phyloP scores from a whole-genome alignment of 2,329 filamentous ascomycete species.

The Aspergillus fumigatiaffinis region DNA sequence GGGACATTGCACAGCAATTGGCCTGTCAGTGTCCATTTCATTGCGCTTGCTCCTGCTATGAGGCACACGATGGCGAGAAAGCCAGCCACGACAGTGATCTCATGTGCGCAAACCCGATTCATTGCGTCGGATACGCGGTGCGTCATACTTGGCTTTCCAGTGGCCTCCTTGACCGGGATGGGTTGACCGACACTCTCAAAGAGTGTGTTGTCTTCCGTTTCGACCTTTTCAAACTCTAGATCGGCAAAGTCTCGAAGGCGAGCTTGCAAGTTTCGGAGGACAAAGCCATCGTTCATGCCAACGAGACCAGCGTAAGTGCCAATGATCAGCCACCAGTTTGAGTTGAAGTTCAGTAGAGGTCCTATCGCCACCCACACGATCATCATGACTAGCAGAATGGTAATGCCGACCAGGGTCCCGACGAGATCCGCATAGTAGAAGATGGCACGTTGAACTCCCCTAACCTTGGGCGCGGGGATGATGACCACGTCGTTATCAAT shows the following conservation, averaged over 20 bases:
- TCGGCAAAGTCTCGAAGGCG: slow-evolving; percentile 13
- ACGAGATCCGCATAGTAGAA: slow-evolving; percentile 37
- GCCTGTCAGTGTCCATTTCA: slow-evolving; percentile 27
- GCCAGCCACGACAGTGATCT: background rate
- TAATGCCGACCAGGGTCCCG: slow-evolving; percentile 38
- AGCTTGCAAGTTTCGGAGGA: slow-evolving; percentile 42
- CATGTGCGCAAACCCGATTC: background rate
- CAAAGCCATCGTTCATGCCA: slow-evolving; percentile 43
- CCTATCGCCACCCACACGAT: slow-evolving; percentile 39
- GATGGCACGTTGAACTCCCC: slow-evolving; percentile 33
- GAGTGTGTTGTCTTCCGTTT: background rate
- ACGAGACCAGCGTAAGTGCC: slow-evolving; percentile 46
- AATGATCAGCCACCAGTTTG: slow-evolving; percentile 47
- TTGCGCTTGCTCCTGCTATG: slow-evolving; percentile 20
- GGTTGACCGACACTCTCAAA: background rate
- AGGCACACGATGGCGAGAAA: slow-evolving; percentile 17
- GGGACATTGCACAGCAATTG: slow-evolving; percentile 32
- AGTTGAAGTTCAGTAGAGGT: slow-evolving; percentile 34
- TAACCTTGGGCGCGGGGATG: slow-evolving; percentile 28
- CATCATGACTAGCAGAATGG: slow-evolving; percentile 34
- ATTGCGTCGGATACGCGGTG: background rate
- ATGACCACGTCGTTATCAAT: slow-evolving; percentile 31
- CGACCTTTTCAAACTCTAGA: slow-evolving; percentile 2
- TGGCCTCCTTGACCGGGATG: background rate
- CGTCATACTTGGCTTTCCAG: background rate